These are phyloP conservation scores for Pseudogymnoascus sp. DNA, from an alignment of 2,329 filamentous ascomycete genomes.

Conservation along the genomic window DNA sequence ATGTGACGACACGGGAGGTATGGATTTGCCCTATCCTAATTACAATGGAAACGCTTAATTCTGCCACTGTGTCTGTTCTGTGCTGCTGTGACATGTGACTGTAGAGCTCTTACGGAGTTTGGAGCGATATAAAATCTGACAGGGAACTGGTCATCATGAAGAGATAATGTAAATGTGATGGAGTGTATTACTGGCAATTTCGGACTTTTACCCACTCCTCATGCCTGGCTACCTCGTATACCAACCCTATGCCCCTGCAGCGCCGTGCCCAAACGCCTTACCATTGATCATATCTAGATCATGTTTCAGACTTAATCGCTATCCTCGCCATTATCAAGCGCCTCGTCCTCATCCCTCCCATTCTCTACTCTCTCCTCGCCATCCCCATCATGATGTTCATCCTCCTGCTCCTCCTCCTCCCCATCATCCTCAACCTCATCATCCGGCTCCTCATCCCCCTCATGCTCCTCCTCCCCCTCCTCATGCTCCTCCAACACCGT, in stretches of 20 bases:
- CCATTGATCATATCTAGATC: conserved; percentile 4
- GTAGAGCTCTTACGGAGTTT: background rate
- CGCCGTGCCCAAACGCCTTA: conserved; percentile 5
- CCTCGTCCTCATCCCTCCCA: conserved; percentile 44
- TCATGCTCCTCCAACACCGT: conserved; percentile 36
- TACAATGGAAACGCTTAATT: conserved; percentile 6
- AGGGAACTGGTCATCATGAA: background rate
- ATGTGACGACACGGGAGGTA: conserved; percentile 7
- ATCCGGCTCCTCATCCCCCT: conserved; percentile 38
- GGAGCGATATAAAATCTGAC: background rate
- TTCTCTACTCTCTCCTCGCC: conserved; percentile 37
- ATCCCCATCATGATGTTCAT: conserved; percentile 39
- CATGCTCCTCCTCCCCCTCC: conserved; percentile 36
- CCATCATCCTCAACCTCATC: conserved; percentile 45
- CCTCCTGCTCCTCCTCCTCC: conserved; percentile 45
- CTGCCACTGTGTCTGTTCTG: background rate
- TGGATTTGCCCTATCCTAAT: conserved; percentile 8
- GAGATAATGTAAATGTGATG: background rate
- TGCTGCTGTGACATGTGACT: background rate
- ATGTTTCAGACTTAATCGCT: conserved; percentile 36
- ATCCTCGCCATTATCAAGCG: conserved; percentile 51
- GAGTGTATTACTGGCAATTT: conserved; percentile 5
- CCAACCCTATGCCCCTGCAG: conserved; percentile 3
- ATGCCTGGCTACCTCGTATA: conserved; percentile 1
- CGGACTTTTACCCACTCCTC: background rate